Percentiles rank a stretch among this genome's conserved stretches.
Conservation (phyloP, 1,139 yeast species). For the Yamadazyma buinensis region DNA sequence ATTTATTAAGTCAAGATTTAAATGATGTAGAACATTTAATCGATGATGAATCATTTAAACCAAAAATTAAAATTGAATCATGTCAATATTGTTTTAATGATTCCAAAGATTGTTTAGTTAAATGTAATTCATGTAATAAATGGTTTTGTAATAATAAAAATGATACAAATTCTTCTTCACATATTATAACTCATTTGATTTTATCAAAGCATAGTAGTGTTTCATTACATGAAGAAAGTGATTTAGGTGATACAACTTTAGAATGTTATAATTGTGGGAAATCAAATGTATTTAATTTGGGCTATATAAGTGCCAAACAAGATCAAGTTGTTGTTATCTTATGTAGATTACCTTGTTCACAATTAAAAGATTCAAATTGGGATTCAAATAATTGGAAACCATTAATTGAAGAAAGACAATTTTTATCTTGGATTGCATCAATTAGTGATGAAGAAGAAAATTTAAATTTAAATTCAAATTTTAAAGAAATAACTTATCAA, state of each 20-base stretch:
- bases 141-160: conserved; percentile 91
- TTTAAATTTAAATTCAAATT: conserved; percentile 34
- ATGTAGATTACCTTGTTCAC: conserved; percentile 90
- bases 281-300: conserved; percentile 74
- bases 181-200: conserved; percentile 82
- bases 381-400: conserved; percentile 89
- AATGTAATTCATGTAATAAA: conserved; percentile 72
- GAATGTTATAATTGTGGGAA: conserved; percentile 93
- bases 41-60: neutral
- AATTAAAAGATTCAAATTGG: conserved; percentile 72
- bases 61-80: conserved; percentile 3
- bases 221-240: conserved; percentile 73
- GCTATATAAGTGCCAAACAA: conserved; percentile 83
- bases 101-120: conserved; percentile 61
- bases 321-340: conserved; percentile 84
- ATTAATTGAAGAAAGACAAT: conserved; percentile 72
- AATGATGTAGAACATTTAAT: neutral
- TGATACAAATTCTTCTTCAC: conserved; percentile 58
- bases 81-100: conserved; percentile 81
- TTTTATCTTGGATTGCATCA: conserved; percentile 78
- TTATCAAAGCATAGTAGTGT: conserved; percentile 76
- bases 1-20: neutral
- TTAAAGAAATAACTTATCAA: conserved; percentile 54
- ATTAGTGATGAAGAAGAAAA: conserved; percentile 63
- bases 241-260: conserved; percentile 76